These are phyloP conservation scores for Catharanthus roseus DNA, from an alignment of 257 asterid genomes.

Conservation along the genomic window DNA sequence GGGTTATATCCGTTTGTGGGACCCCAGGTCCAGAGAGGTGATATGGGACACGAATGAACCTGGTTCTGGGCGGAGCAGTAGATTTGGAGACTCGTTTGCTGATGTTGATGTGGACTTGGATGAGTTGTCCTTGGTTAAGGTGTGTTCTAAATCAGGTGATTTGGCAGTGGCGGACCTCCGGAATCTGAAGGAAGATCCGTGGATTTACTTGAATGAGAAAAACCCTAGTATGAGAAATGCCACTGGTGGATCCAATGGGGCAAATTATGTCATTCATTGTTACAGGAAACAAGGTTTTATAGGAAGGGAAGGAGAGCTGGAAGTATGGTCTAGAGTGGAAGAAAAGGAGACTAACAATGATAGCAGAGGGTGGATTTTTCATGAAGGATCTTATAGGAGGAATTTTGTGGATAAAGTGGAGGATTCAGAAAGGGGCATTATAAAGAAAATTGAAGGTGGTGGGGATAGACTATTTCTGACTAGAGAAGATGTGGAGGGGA, in stretches of 20 bases:
- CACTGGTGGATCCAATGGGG: constrained; percentile 39
- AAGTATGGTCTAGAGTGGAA: constrained; percentile 78
- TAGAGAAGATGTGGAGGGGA: constrained; percentile 75
- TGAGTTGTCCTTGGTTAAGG: constrained; percentile 52
- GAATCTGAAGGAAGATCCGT: constrained; percentile 75
- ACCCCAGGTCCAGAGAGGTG: constrained; percentile 55
- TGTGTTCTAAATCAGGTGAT: constrained; percentile 92
- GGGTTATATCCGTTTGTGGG: constrained; percentile 89
- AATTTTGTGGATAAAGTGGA: constrained; percentile 67
- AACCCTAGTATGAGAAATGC: constrained; percentile 73
- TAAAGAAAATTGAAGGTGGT: constrained; percentile 82
- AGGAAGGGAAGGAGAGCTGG: constrained; percentile 82
- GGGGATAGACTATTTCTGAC: constrained; percentile 82
- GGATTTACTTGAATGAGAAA: constrained; percentile 84
- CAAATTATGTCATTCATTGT: constrained; percentile 48
- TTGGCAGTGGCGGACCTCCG: constrained; percentile 81
- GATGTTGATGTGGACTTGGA: constrained; percentile 62
- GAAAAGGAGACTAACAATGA: constrained; percentile 23
- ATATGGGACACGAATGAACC: constrained; percentile 93
- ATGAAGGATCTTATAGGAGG: constrained; percentile 67
- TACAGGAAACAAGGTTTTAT: constrained; percentile 70
- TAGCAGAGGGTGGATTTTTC: constrained; percentile 24
- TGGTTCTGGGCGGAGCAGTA: constrained; percentile 87
- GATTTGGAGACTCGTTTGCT: constrained; percentile 88
- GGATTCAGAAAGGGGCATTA: constrained; percentile 67